Base-by-base conservation (phyloP, 805 yeast genomes). In the Metschnikowia cerradonensis region DNA sequence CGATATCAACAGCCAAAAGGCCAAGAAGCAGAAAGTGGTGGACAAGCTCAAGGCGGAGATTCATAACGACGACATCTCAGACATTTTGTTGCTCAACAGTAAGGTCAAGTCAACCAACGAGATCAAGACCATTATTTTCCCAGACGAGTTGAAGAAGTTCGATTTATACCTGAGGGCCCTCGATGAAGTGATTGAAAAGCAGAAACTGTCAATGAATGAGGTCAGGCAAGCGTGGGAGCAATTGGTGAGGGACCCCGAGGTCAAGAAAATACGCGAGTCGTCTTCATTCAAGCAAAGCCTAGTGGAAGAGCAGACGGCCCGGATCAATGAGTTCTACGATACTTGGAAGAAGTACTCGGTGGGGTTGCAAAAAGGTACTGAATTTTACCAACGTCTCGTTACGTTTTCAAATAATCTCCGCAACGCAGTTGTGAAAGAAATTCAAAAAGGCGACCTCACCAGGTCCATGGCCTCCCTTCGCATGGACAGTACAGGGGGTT, bases 11-110 rank as follows among this genome's bases (percentile, higher is more conserved):
- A 73, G 79, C 41, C 63, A 90, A 51, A 82, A 82, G 58, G 71
- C 78, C 32, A 94, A 88, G 63, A 81, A 95, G 42, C 65, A 71
- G 5, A 73, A 81, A 36, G 75, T 85, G 1, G 71, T 88, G 34
- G 75, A 75, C 1, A 88, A 83, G 45, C 73, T 92, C 60, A 90
- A 90, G 61, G 76, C 73, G 6, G 79, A 79, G 44, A 83, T 88
- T 33, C 94, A 84, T 60, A 75, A 77, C 13, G 98, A 92, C 67
- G 97, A 92, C 63, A 89, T 90, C 45, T 85, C 96, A 0, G 83
- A 85, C 48, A 72, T 84, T 11, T 73, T 92, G 32, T 79, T 92
- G 7, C 71, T 84, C 56, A 85, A 88, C 62, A 70, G 75, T 53
- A 81, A 79, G 53, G 76, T 79, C 41, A 78, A 76, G 36, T 70